Evolutionary conservation across 1,284 basidiomycete genomes (phyloP), one percentile per base, ranked within the genome.

Genomic region (Stygiomarasmius scandens): DNA sequence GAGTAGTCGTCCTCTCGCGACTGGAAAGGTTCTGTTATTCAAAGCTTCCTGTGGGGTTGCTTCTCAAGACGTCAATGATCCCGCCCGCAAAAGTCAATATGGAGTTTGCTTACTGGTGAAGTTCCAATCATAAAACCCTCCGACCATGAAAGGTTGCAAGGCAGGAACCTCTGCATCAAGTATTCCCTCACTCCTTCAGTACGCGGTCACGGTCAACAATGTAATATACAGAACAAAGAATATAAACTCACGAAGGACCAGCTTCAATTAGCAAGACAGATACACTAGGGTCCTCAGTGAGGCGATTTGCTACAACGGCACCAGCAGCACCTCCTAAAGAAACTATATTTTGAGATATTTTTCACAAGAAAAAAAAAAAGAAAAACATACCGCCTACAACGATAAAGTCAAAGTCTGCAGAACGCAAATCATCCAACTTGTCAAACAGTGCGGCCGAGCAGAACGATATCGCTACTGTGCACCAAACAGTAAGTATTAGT

Each of bases 1-100:
- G 4, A 77, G 62, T 10, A 75, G 64, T 46, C 66, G 67, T 0
- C 75, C 77, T 27, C 74, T 63, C 1, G 71, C 64, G 54, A 68
- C 71, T 1, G 51, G 10, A 11, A 75, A 29, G 0, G 61, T 48
- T 1, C 74, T 66, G 14, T 66, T 67, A 55, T 71, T 64, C 12
- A 74, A 50, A 3, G 67, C 72, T 8, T 50, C 29, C 54, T 75
- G 74, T n/a, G 72, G 61, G 2, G 61, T 65, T 3, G 73, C 74
- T 11, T 68, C 71, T 55, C 67, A 74, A 54, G 71, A 68, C 32
- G 14, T 34, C 8, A 8, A 8, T 8, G 32, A 34, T 8, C 14
- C 8, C 14, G 32, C 32, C 14, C 8, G 32, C 14, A 34, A 8
- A 34, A 8, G 14, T n/a, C 32, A 34, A 34, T 14, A 34, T 34